Base-by-base conservation (phyloP, 441 rosid genomes). In the Capsella rubella region DNA sequence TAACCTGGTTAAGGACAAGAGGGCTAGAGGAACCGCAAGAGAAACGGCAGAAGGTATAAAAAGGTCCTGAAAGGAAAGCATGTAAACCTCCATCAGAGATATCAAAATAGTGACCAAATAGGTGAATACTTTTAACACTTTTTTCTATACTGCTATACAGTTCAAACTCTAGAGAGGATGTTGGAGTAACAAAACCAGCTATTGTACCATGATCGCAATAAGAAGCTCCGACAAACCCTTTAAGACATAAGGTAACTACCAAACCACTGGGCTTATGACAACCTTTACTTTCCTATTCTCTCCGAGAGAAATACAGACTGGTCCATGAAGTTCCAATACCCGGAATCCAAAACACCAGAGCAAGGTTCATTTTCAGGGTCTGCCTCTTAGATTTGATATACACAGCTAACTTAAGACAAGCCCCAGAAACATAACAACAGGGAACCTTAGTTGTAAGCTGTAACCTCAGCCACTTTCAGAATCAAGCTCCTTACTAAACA, bases 1-100 rank as follows among this genome's bases (percentile, higher is more conserved):
- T 14, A 54, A 95, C 99, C 99, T 95, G 64, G 96, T 89, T 75
- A 92, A 75, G 61, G 99, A 92, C 90, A 95, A n/a, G 63, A 95
- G 90, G 59, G 96, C 90, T 78, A 95, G 83, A 5, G 96, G 97
- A 71, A 92, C 92, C 12, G 94, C 87, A 46, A 95, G 90, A 81
- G 99, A 95, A 74, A 95, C 80, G 12, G 71, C 86, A 9, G 97
- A 85, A 67, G 99, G 97, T 66, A 95, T 3, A 69, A 84, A 21
- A 83, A 95, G 87, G 69, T 42, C 86, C 99, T 95, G 84, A 55
- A 67, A 81, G 71, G 56, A 79, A 60, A 60, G 55, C n/a, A 60
- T 18, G 49, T 18, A 14, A 71, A 58, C 37, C 51, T 58, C 35
- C 45, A 65, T 71, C 52, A 49, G 46, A 13, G 37, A 62, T 7